Evolutionary conservation across 2,329 filamentous ascomycete species (phyloP).

Genomic region (Botrytis byssoidea): DNA sequence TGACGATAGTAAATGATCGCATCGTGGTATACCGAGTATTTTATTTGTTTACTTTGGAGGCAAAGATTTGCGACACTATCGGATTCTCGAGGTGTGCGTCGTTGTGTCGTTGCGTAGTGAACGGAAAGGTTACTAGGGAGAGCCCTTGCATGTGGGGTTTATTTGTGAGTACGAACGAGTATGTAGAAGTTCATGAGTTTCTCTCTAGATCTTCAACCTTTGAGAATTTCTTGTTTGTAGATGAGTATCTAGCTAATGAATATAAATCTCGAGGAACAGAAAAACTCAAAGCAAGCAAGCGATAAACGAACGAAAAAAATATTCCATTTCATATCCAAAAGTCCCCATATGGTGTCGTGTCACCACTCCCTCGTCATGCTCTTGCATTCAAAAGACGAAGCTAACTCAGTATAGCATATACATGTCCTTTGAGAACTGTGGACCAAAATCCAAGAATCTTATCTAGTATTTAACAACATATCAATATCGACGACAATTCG

Average conservation of each 20-base stretch:
- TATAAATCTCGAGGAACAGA: neutral
- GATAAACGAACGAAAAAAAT: neutral
- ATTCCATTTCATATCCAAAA: neutral
- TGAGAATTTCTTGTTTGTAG: neutral
- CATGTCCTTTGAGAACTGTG: neutral
- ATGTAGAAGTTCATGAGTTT: no score
- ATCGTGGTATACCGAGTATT: neutral
- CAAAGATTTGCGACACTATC: neutral
- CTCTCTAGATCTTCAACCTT: no score
- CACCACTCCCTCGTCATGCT: neutral
- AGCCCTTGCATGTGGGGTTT: neutral
- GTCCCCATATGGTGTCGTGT: neutral
- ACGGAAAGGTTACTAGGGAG: neutral
- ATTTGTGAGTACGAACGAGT: no score
- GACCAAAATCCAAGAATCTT: neutral
- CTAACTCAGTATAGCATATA: no score
- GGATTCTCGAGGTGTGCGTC: neutral
- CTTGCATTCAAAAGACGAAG: neutral
- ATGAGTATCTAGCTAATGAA: neutral
- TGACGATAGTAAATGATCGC: neutral
- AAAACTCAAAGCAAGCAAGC: neutral
- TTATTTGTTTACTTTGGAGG: neutral
- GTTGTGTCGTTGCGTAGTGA: neutral
- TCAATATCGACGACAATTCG: no score
- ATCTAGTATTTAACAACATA: no score